Percentiles rank a stretch among this genome's conserved stretches.
phyloP scores from a whole-genome alignment of 2,329 filamentous ascomycete genomes.

The Phaeosphaeria sp. region DNA sequence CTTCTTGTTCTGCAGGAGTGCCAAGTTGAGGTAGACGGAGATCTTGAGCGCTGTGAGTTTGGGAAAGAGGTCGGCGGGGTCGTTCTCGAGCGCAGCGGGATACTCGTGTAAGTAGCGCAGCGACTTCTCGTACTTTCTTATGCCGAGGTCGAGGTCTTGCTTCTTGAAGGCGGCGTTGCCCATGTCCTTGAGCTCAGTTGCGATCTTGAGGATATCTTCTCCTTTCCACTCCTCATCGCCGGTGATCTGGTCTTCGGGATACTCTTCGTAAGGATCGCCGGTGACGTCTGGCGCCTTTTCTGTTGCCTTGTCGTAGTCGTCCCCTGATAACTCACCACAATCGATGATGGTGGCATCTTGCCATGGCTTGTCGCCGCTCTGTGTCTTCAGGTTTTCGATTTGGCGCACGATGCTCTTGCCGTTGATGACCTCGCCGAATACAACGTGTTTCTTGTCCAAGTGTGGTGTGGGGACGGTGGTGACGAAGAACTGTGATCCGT shows the following conservation, averaged over 20 bases:
- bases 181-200: constrained; percentile 84
- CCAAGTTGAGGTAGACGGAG: constrained; percentile 85
- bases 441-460: constrained; percentile 94
- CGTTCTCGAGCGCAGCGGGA: constrained; percentile 71
- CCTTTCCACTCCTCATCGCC: constrained; percentile 68
- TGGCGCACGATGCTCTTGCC: constrained; percentile 91
- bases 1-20: constrained; percentile 84
- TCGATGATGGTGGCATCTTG: constrained; percentile 70
- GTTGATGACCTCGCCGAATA: constrained; percentile 92
- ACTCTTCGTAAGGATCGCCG: constrained; percentile 94
- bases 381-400: constrained; percentile 83
- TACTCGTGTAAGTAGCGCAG: constrained; percentile 89
- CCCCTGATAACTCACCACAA: constrained; percentile 83
- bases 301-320: constrained; percentile 70
- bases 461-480: constrained; percentile 96
- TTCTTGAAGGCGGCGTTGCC: constrained; percentile 93
- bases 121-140: constrained; percentile 95
- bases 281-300: constrained; percentile 77
- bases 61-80: constrained; percentile 70
- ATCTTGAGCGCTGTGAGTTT: constrained; percentile 79
- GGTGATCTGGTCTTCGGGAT: constrained; percentile 79
- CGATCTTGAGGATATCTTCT: constrained; percentile 76
- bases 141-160: constrained; percentile 71
- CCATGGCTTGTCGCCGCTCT: constrained; percentile 77
- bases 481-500: constrained; percentile 98